A percentile compares a stretch with the other conserved stretches of the same genome.
These are phyloP conservation scores for Phalaenopsis aphrodite DNA, from an alignment of 106 monocot genomes.

Conservation along the genomic window DNA sequence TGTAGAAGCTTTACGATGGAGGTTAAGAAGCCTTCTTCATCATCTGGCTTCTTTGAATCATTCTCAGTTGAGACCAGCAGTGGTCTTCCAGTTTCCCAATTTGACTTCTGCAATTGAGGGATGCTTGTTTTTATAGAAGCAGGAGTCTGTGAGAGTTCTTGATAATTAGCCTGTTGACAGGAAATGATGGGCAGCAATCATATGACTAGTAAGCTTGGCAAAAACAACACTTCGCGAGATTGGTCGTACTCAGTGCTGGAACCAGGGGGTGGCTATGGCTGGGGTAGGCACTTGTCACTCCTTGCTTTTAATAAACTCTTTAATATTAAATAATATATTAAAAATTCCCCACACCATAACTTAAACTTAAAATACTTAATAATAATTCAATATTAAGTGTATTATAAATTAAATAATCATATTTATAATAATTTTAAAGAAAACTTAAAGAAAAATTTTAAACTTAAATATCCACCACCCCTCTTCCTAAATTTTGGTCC, in stretches of 20 bases:
- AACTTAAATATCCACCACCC: too few relatives aligned
- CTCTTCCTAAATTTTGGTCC: too few relatives aligned
- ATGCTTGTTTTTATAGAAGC: slow-evolving; percentile 31
- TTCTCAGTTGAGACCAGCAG: slow-evolving; percentile 58
- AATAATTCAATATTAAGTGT: too few relatives aligned
- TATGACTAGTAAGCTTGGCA: not conserved
- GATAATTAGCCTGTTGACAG: not conserved
- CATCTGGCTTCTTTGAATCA: slow-evolving; percentile 35
- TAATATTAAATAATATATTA: too few relatives aligned
- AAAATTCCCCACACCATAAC: too few relatives aligned
- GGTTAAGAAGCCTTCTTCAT: slow-evolving; percentile 64
- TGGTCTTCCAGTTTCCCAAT: slow-evolving; percentile 46
- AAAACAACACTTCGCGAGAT: not conserved
- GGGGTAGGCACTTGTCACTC: too few relatives aligned
- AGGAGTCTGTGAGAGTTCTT: slow-evolving; percentile 31
- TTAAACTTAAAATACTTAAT: too few relatives aligned
- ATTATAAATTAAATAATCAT: too few relatives aligned
- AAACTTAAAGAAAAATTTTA: too few relatives aligned
- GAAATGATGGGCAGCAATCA: not conserved
- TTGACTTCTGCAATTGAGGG: slow-evolving; percentile 59
- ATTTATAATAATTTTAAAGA: too few relatives aligned
- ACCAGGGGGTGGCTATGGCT: too few relatives aligned
- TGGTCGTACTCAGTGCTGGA: not conserved
- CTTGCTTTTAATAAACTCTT: too few relatives aligned
- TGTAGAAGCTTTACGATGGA: slow-evolving; percentile 48